Evolutionary conservation across 2,329 filamentous ascomycete species (phyloP), one percentile per base, ranked within the genome.

Genomic region (Metarhizium robertsii): DNA sequence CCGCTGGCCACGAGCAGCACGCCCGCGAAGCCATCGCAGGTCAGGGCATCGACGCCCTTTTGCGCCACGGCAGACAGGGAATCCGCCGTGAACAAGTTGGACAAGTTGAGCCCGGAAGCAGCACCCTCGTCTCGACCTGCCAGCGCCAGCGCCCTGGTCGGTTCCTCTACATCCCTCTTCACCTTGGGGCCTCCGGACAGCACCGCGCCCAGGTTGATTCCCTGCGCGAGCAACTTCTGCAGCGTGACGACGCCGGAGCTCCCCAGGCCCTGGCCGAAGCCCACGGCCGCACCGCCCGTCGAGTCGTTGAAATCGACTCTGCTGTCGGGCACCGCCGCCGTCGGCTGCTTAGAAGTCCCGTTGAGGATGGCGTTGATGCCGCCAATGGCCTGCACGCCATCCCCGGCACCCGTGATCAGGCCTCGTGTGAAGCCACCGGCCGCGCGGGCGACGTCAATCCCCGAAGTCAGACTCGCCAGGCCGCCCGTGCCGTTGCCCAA

Each of bases 371-470:
- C 64, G 47, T 66, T 57, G 25, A 70, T 54, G 18, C 68, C 68
- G 8, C 68, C 68, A 52, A 70, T 63, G 18, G 61, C 62, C 50
- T 65, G 58, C 18, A 73, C 61, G 4, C 66, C 66, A 34, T 70
- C 68, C 3, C 65, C 64, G 0, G 65, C 67, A n/a, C 70, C 70
- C 30, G 67, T 64, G 0, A 73, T 40, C 2, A 73, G 58, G 0
- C 70, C 71, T 34, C 69, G 61, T 0, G 67, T 69, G 20, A 71
- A 64, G 10, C 70, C 70, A 53, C 68, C 66, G 5, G 67, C 69
- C 1, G 67, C 62, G n/a, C 60, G 62, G 14, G 62, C 58, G 2
- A 70, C 30, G 52, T 68, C 54, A 14, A 63, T 36, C 36, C 45
- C 59, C 56, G 16, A 52, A 34, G 55, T 53, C n/a, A 62, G 60